Conservation (phyloP, 805 yeast species). For the Candida nonsorbophila region DNA sequence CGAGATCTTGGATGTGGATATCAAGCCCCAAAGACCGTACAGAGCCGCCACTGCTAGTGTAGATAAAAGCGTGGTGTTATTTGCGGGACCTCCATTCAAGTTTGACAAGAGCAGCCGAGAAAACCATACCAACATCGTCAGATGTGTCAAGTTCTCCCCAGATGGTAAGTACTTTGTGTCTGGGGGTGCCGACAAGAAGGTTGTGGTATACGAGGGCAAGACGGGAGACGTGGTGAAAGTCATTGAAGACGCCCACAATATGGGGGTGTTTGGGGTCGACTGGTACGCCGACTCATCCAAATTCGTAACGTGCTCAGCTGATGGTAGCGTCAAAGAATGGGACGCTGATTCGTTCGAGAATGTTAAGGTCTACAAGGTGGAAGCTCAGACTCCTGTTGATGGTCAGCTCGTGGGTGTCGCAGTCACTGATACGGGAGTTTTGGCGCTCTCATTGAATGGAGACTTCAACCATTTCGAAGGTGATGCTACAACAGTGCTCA, state of each 20-base stretch:
- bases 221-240: constrained; percentile 68
- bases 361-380: constrained; percentile 43
- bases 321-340: constrained; percentile 68
- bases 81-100: constrained; percentile 91
- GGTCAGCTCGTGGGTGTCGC: constrained; percentile 80
- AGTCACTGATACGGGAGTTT: constrained; percentile 51
- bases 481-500: constrained; percentile 28
- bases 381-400: constrained; percentile 39
- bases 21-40: constrained; percentile 84
- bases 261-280: constrained; percentile 74
- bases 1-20: constrained; percentile 75
- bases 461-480: constrained; percentile 56
- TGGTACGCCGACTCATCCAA: constrained; percentile 54
- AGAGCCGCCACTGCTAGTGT: constrained; percentile 91
- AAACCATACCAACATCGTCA: constrained; percentile 70
- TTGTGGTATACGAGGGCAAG: constrained; percentile 80
- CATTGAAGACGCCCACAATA: constrained; percentile 54
- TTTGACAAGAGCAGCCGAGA: constrained; percentile 69
- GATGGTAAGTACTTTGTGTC: constrained; percentile 71
- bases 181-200: constrained; percentile 79
- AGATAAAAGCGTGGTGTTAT: constrained; percentile 79
- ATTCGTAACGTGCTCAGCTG: constrained; percentile 84
- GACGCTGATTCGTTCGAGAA: constrained; percentile 33
- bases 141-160: constrained; percentile 79
- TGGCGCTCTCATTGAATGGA: constrained; percentile 71